Evolutionary conservation across 345 rosid species (phyloP), one percentile per base, ranked within the genome.

Genomic region (Rhodamnia rubescens): DNA sequence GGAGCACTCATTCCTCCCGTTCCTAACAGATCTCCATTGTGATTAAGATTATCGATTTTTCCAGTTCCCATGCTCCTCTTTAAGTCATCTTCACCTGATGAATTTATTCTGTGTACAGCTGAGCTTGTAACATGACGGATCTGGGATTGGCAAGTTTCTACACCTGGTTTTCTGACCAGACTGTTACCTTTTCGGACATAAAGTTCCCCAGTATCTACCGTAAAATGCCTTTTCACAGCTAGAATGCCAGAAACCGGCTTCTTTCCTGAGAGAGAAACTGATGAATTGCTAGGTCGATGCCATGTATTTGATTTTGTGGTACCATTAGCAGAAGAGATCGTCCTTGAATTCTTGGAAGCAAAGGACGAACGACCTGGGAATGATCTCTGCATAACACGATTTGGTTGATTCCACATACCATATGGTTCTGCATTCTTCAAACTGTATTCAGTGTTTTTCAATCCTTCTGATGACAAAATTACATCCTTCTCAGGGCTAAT

Each of bases 171-270:
- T 87, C 99, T 93, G 82, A 96, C 96, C 90, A 97, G 96, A 89
- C 98, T 96, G 89, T 94, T 97, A 83, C 99, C 98, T 91, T 97
- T 97, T 78, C 99, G 96, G 87, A 97, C 86, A 74, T 97, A 97
- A 82, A 81, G 64, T 85, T 87, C 88, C 27, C 90, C 83, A 69
- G 83, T 86, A 69, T 85, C 91, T 74, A 85, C 90, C 2, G 92
- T 88, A 74, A 87, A 51, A 82, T 88, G 94, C 87, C 85, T 89
- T 85, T 85, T 93, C 20, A 87, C 82, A 89, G 92, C 88, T 89
- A 88, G 85, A 85, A 84, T 85, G 44, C 85, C 88, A 42, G 87
- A 84, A 80, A 88, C 85, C 87, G 93, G 89, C 87, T 92, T 92
- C 83, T 86, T 88, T 85, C 91, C 89, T 29, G 88, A 88, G 22